Base-by-base conservation (phyloP, 148 eudicot species). In the Cornus kousa region DNA sequence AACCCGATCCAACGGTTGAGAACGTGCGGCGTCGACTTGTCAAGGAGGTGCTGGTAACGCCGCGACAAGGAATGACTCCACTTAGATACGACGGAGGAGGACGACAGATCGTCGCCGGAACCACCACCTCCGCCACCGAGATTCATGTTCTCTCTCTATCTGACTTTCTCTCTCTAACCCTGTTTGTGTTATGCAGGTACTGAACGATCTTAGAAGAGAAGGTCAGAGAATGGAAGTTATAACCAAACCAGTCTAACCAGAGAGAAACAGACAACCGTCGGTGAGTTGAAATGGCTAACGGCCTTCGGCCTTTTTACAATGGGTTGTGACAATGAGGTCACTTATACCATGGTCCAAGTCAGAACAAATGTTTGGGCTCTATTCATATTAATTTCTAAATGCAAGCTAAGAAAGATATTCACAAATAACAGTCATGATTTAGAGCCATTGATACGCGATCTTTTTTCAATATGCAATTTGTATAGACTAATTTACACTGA, bases 1-100 rank as follows among this genome's bases (percentile, higher is more conserved):
- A 87, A 82, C 22, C 67, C 83, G 85, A 85, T 86, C 91, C 91
- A 89, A 24, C 91, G 91, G 85, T 79, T 72, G 72, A 84, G 85
- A 20, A 86, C 83, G 66, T 73, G 64, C 32, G 89, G 91, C 8
- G 89, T 89, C 14, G 88, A 82, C 70, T 85, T 84, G 83, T 89
- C 91, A 3, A 89, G 88, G 17, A 89, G 73, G 74, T 85, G 81
- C 64, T 87, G 91, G 87, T 87, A 89, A 7, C 91, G 83, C 14
- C 75, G 83, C 33, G 84, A 86, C 11, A 71, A 5, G 35, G 79
- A 33, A 83, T 82, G 74, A 11, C 39, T 74, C 75, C 76, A 78
- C 13, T 71, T 74, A 5, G 79, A 74, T 5, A 84, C 35, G 50
- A 84, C 76, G 78, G 87, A 62, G 78, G 87, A 62, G 32, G 86